A percentile compares a stretch with the other conserved stretches of the same genome.
Conservation (phyloP, 257 asterid species). For the Solanum chmielewskii region DNA sequence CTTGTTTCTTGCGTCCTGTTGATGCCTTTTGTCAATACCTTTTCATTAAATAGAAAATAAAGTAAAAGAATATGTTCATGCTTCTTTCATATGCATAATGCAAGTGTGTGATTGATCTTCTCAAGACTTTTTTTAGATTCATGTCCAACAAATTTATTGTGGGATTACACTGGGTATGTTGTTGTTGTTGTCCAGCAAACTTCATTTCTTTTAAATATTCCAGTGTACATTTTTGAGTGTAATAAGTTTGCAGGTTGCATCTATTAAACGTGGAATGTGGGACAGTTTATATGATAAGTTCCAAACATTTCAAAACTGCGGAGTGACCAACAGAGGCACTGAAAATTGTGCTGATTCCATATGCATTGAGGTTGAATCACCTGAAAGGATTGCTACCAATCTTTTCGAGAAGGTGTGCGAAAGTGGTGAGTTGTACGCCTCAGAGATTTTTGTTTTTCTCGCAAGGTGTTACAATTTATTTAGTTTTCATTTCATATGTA, state of each 20-base stretch:
- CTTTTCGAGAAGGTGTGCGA: constrained; percentile 14
- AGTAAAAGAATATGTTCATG: not conserved
- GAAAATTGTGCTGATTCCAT: constrained; percentile 36
- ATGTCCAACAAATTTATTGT: not conserved
- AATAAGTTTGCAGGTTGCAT: constrained; percentile 51
- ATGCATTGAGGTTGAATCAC: constrained; percentile 47
- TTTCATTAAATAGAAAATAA: not conserved
- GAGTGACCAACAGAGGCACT: constrained; percentile 9
- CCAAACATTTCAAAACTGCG: constrained; percentile 25
- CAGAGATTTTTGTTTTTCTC: not conserved
- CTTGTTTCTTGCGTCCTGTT: not conserved
- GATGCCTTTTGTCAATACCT: not conserved
- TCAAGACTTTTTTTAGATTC: not conserved
- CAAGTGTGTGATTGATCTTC: not conserved
- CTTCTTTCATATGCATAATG: not conserved
- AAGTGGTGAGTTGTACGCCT: constrained; percentile 30
- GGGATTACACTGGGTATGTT: not conserved
- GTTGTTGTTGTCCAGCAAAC: not conserved
- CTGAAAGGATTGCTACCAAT: constrained; percentile 30
- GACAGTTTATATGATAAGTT: constrained; percentile 63
- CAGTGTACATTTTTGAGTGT: not conserved
- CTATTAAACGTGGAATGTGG: constrained; percentile 60
- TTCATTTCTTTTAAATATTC: not conserved
- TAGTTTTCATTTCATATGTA: not conserved
- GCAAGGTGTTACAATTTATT: not conserved